Evolutionary conservation across 2,329 filamentous ascomycete species (phyloP), one percentile per base, ranked within the genome.

Genomic region (Lachnellula suecica): DNA sequence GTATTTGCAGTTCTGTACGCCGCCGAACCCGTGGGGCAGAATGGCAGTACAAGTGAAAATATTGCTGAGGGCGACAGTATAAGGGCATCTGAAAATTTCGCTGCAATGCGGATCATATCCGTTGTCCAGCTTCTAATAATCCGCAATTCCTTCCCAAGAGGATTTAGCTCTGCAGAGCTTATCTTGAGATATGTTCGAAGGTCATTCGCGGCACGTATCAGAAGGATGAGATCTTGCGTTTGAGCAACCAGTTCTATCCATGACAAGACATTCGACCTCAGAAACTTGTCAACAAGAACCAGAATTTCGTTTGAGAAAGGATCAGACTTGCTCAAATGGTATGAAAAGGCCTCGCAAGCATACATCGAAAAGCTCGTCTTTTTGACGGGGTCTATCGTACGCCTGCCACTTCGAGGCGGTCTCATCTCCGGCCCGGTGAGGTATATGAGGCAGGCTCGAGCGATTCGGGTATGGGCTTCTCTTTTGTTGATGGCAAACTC

Each of bases 21-120:
- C 1, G 55, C 51, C 24, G 52, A 60, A 4, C 53, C 52, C 2
- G 54, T 44, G 13, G 70, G 70, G 49, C 69, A 72, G 44, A 72
- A 62, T 2, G 70, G 66, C 2, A 66, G 69, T n/a, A 72, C 65
- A 2, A 70, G 58, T 34, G 57, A 63, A 51, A 68, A 66, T n/a
- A 72, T 71, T 2, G 69, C 63, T 2, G 57, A 51, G n/a, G 70
- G 69, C 4, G 57, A 62, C 8, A 45, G 35, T 6, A 58, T 17
- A 2, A 73, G 52, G 6, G 60, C 59, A 15, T 54, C 52, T 8
- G 60, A 64, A 59, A 73, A 73, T 34, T 68, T 66, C 2, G 63
- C 65, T 0, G 61, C 63, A 3, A 72, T 46, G 1, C 65, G 61
- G 13, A 62, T 63, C 1, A 72, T 57, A 55, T 71, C 69, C 5